Conservation (phyloP, 1,284 basidiomycete species). For the Mycena sp. region DNA sequence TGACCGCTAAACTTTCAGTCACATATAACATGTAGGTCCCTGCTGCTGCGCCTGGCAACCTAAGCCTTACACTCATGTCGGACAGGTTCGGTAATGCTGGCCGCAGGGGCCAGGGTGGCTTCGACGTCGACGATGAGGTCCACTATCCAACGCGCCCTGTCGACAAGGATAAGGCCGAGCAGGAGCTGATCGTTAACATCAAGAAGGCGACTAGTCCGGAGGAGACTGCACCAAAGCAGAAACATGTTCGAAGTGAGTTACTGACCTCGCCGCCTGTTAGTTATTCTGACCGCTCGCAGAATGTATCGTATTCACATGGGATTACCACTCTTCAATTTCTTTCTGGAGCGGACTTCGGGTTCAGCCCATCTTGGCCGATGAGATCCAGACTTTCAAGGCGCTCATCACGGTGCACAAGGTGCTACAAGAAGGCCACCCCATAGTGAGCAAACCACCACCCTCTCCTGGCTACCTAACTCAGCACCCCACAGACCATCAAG, state of each 20-base stretch:
- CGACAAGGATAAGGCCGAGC: constrained; percentile 96
- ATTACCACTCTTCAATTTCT: constrained; percentile 96
- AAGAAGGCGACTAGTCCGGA: constrained; percentile 97
- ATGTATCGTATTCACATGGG: constrained; percentile 98
- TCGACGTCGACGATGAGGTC: constrained; percentile 80
- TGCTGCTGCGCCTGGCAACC: neutral
- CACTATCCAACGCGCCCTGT: constrained; percentile 96
- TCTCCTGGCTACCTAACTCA: constrained; percentile 16
- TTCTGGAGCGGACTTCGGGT: constrained; percentile 97
- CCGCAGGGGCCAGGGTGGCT: constrained; percentile 47
- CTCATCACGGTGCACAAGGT: constrained; percentile 97
- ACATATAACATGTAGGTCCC: constrained; percentile 17
- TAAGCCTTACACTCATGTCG: constrained; percentile 13
- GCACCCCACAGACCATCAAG: constrained; percentile 79
- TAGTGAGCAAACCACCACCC: constrained; percentile 56
- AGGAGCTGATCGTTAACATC: constrained; percentile 91
- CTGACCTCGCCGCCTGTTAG: neutral
- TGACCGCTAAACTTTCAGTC: neutral
- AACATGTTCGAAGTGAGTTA: constrained; percentile 92
- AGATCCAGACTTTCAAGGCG: constrained; percentile 96
- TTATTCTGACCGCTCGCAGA: constrained; percentile 58
- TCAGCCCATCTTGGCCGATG: constrained; percentile 93
- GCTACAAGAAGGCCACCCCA: constrained; percentile 93
- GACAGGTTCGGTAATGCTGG: constrained; percentile 40
- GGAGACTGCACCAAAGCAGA: constrained; percentile 94